Base-by-base conservation (phyloP, 2,329 filamentous ascomycete species). In the Colletotrichum echinochloae region DNA sequence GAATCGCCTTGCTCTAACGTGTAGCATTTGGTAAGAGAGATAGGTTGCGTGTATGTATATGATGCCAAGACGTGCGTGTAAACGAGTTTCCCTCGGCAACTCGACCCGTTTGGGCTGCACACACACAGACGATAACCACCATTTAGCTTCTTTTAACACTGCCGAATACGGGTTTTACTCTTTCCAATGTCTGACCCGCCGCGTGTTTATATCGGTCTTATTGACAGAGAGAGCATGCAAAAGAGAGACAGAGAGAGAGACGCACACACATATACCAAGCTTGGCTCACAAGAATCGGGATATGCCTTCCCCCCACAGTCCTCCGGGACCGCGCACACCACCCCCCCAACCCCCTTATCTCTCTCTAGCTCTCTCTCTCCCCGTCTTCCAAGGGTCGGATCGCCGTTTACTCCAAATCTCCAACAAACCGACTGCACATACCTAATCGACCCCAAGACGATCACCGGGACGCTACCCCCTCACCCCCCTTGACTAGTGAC, bases 401-500 rank as follows among this genome's bases (percentile, higher is more conserved):
- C 28, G 28, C 44, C 12, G 35, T 56, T 39, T 60, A 33, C 57
- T 60, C 44, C 57, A 60, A 49, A 9, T 48, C 57, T 60, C 33
- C 44, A 49, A 51, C n/a, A 20, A 9, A n/a, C n/a, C 5, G 8
- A 12, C 28, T 48, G 41, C 41, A 26, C n/a, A 20, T 16, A 26
- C n/a, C 20, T 16, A 49, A 26, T 28, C 23, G 46, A 61, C 33
- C 44, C 59, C 44, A 51, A 51, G 20, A n/a, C 20, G 59, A 61
- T 61, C 59, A 61, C 16, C 59, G 5, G 30, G 30, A 48, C 7
- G 52, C 52, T 55, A 5, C 20, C 33, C 26, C 49, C 49, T 23
- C 26, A 20, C n/a, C 41, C 33, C 33, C 59, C 59, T 61, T 51
- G 59, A 33, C 30, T 5, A n/a, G n/a, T 61, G 59, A 61, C 59